A percentile compares a stretch with the other conserved stretches of the same genome.
Evolutionary conservation across 108 stramenopile genomes (phyloP).

Genomic region (Skeletonema menzelii): DNA sequence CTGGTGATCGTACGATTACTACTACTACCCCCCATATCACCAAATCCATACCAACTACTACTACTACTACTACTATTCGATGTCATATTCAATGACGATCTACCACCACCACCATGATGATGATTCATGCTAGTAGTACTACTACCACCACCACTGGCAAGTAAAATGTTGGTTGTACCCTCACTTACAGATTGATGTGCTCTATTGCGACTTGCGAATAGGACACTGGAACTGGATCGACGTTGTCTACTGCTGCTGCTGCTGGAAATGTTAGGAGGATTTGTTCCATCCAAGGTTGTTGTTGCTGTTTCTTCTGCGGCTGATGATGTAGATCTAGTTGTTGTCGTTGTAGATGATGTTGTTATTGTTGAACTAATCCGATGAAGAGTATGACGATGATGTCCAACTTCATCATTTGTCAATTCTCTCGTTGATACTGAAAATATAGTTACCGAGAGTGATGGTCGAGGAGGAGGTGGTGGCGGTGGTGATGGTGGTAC

Average conservation of each 20-base stretch:
- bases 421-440: not conserved
- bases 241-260: slow-evolving; percentile 3
- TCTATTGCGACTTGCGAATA: slow-evolving; percentile 28
- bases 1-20: too few relatives aligned
- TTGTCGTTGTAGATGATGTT: not conserved
- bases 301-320: not conserved
- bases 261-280: too few relatives aligned
- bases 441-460: not conserved
- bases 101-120: not conserved
- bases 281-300: not conserved
- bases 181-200: slow-evolving; percentile 35
- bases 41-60: slow-evolving; percentile 2
- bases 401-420: not conserved
- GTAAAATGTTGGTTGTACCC: slow-evolving; percentile 6
- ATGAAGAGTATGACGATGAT: not conserved
- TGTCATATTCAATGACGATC: not conserved
- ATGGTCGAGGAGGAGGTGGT: not conserved
- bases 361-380: not conserved
- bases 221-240: slow-evolving; percentile 12
- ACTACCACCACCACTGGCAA: slow-evolving; percentile 25
- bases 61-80: not conserved
- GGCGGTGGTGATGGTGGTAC: not conserved
- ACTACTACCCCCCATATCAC: not conserved
- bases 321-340: not conserved
- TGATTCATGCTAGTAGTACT: too few relatives aligned